Evolutionary conservation across 129 eudicot genomes (phyloP).

Genomic region (Chrysanthemum lavandulifolium): DNA sequence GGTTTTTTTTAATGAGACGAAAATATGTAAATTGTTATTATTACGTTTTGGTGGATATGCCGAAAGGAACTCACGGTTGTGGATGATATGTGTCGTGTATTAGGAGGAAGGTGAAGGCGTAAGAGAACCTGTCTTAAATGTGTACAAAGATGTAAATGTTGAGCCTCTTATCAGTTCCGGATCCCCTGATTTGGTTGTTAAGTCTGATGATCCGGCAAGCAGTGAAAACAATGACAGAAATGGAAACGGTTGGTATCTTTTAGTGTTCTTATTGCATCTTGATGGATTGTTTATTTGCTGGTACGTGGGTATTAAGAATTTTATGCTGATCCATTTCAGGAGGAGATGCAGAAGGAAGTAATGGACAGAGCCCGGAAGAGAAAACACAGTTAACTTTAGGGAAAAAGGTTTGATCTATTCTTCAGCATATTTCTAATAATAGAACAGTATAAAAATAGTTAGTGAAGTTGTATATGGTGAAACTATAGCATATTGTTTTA

Average conservation of each 20-base stretch:
- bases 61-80: constrained; percentile 2
- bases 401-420: constrained; percentile 43
- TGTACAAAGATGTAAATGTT: constrained; percentile 59
- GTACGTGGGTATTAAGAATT: background rate
- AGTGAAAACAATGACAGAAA: constrained; percentile 21
- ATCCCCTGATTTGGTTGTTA: constrained; percentile 28
- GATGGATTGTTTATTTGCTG: background rate
- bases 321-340: constrained; percentile 32
- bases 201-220: constrained; percentile 26
- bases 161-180: constrained; percentile 25
- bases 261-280: constrained; percentile 6
- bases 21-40: background rate
- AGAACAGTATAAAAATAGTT: background rate
- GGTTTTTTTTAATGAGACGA: background rate
- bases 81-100: constrained; percentile 15
- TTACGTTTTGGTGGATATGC: constrained; percentile 1
- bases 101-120: constrained; percentile 58
- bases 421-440: background rate
- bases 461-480: background rate
- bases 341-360: constrained; percentile 27
- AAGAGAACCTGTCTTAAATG: constrained; percentile 56
- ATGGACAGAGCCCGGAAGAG: constrained; percentile 33
- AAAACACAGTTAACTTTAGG: constrained; percentile 19
- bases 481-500: background rate
- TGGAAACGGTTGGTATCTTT: constrained; percentile 40